A percentile compares a stretch with the other conserved stretches of the same genome.
Evolutionary conservation across 345 rosid species (phyloP).

Genomic region (Kernera saxatilis): DNA sequence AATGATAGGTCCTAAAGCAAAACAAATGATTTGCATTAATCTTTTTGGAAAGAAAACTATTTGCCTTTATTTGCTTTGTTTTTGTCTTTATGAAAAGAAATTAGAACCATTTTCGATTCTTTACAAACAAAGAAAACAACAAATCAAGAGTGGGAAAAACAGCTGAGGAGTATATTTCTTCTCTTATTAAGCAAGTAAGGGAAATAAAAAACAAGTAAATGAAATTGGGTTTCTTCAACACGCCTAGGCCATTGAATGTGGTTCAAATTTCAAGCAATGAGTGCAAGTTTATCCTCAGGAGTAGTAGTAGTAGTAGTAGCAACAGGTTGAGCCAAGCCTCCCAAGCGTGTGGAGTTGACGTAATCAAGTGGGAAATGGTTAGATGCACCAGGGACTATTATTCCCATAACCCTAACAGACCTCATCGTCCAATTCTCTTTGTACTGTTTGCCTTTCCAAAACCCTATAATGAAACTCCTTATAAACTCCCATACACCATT

Average conservation of each 20-base stretch:
- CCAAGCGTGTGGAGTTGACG: constrained; percentile 34
- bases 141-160: background rate
- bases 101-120: background rate
- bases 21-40: background rate
- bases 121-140: background rate
- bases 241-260: background rate
- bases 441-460: constrained; percentile 34
- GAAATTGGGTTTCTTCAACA: background rate
- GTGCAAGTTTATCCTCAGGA: constrained; percentile 18
- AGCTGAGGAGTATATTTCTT: background rate
- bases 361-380: constrained; percentile 40
- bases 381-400: constrained; percentile 33
- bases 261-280: constrained; percentile 2
- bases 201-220: background rate
- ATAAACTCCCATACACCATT: constrained; percentile 42
- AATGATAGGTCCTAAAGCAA: background rate
- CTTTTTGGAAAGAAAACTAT: background rate
- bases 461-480: constrained; percentile 33
- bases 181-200: background rate
- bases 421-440: constrained; percentile 36
- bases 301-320: background rate
- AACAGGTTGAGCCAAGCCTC: constrained; percentile 22
- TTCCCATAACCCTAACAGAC: constrained; percentile 24
- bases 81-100: background rate
- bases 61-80: background rate